A percentile compares a stretch with the other conserved stretches of the same genome.
Evolutionary conservation across 805 yeast species (phyloP).

Genomic region (Saccharomycopsis fodiens): DNA sequence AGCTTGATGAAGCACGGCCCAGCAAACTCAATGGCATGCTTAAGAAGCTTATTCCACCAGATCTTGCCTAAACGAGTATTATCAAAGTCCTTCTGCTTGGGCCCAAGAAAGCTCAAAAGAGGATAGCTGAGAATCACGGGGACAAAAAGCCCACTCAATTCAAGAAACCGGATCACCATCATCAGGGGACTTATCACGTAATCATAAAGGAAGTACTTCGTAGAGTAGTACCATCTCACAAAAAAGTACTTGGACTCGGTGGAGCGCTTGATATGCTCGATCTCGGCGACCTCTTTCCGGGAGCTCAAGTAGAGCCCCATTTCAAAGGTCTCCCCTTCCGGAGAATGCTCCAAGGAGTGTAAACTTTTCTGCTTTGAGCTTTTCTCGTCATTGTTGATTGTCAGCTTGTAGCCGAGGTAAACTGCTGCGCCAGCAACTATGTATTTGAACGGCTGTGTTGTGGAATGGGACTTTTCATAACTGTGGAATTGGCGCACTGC

Average conservation of each 20-base stretch:
- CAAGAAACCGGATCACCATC: constrained; percentile 61
- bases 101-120: constrained; percentile 30
- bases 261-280: constrained; percentile 19
- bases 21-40: constrained; percentile 67
- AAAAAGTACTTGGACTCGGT: constrained; percentile 19
- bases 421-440: neutral
- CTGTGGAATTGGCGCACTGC: too few relatives aligned
- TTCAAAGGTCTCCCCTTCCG: constrained; percentile 58
- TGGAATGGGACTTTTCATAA: too few relatives aligned
- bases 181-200: constrained; percentile 60
- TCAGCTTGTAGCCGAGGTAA: neutral
- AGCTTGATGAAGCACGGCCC: constrained; percentile 89
- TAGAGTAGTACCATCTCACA: constrained; percentile 30
- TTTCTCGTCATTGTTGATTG: neutral
- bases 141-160: constrained; percentile 55
- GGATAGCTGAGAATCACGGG: constrained; percentile 70
- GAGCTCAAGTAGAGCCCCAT: constrained; percentile 57
- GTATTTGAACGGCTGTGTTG: too few relatives aligned
- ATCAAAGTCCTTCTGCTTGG: constrained; percentile 21
- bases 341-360: constrained; percentile 9
- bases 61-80: constrained; percentile 52
- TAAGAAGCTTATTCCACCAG: constrained; percentile 62
- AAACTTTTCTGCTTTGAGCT: too few relatives aligned
- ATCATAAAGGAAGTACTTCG: constrained; percentile 42
- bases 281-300: constrained; percentile 41